Evolutionary conservation across 352 stramenopile genomes (phyloP), one percentile per base, ranked within the genome.

Genomic region (Pythium aquatile): DNA sequence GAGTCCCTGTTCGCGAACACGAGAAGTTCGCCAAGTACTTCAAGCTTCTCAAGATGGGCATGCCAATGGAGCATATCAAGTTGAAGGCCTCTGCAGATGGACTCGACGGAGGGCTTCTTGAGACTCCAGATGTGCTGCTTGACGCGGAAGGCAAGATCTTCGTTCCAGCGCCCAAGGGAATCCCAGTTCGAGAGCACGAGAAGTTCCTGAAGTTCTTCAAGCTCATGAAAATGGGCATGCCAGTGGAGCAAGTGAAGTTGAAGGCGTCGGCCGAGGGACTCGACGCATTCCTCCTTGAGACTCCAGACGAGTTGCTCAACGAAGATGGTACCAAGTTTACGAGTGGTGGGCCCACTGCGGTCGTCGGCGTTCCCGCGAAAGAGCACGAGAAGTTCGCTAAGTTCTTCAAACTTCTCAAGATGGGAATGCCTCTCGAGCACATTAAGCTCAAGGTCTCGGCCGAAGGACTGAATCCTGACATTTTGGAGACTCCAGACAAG

Each of bases 1-100:
- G 83, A 14, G 83, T 84, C 28, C 71, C 71, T 16, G 80, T 86
- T 8, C 85, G 96, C 51, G 92, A 98, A 16, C 91, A 98, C 58
- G 88, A 88, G 17, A 88, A 90, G 59, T 98, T 96, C 47, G 70
- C 64, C 29, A 98, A 98, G 70, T 98, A 97, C 67, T 98, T 98
- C 67, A 98, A 98, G 70, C 88, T 99, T 70, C 40, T 96, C 28
- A 91, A 91, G 48, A 92, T 96, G 81, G 86, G 85, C 6, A 92
- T 96, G 81, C 86, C 83, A 7, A 63, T 90, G 24, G 89, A 88
- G 37, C 91, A 97, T 55, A 81, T 98, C 40, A 85, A 98, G 72
- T 80, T 97, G 71, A 97, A 97, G 63, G 77, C 68, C 11, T 78
- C 73, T 20, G 73, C 81, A 0, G 85, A 91, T 63, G 85, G 82